A percentile compares a stretch with the other conserved stretches of the same genome.
Conservation (phyloP, 371 early-diverging fungal genomes). For the Mucor sp. region DNA sequence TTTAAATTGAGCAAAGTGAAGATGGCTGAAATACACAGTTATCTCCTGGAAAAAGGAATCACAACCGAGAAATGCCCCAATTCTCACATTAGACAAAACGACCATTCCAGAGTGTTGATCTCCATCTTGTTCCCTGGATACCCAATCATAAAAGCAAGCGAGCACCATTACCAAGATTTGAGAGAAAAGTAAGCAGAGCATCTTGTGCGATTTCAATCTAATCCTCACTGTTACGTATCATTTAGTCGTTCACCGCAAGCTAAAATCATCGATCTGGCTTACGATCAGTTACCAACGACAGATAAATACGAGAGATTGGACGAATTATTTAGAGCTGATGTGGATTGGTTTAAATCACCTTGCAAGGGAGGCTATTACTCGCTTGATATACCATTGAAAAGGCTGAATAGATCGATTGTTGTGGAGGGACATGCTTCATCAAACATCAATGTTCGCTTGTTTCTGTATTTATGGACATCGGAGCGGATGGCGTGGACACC, state of each 20-base stretch:
- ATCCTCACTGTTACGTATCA: background rate
- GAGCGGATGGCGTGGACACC: constrained; percentile 29
- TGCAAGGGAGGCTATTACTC: background rate
- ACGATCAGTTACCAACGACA: constrained; percentile 35
- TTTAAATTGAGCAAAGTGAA: constrained; percentile 26
- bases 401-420: constrained; percentile 12
- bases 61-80: constrained; percentile 22
- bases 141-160: constrained; percentile 31
- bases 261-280: constrained; percentile 26
- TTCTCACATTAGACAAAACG: constrained; percentile 15
- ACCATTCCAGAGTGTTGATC: constrained; percentile 29
- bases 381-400: constrained; percentile 21
- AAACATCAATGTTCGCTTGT: constrained; percentile 29
- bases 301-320: constrained; percentile 39
- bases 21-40: constrained; percentile 24
- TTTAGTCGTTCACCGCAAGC: constrained; percentile 16
- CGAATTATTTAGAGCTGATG: constrained; percentile 24
- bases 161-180: constrained; percentile 19
- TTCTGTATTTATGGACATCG: constrained; percentile 39
- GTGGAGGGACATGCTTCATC: constrained; percentile 26
- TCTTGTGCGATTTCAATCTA: background rate
- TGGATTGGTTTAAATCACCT: constrained; percentile 15
- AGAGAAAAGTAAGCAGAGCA: constrained; percentile 21
- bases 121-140: constrained; percentile 37
- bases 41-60: constrained; percentile 21